Percentiles rank a stretch among this genome's conserved stretches.
These are phyloP conservation scores for Penicillium vulpinum DNA, from an alignment of 2,329 filamentous ascomycete genomes.

Conservation along the genomic window DNA sequence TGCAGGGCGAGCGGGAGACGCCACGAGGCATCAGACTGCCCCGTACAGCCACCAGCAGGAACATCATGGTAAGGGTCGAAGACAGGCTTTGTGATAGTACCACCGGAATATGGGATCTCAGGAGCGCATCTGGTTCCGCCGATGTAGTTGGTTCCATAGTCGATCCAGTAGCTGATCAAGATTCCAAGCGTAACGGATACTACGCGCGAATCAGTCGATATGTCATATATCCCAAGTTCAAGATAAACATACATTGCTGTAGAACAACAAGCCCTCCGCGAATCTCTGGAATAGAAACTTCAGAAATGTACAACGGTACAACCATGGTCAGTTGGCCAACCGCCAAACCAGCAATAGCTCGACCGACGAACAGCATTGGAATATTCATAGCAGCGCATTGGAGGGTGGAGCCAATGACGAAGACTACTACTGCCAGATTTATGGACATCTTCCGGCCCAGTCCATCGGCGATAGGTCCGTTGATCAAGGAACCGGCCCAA, in stretches of 20 bases:
- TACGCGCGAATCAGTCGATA: slow-evolving; percentile 34
- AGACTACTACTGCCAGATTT: slow-evolving; percentile 53
- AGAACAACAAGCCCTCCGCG: slow-evolving; percentile 41
- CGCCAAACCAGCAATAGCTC: slow-evolving; percentile 48
- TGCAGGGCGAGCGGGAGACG: slow-evolving; percentile 51
- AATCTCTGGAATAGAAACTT: slow-evolving; percentile 47
- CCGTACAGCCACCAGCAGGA: slow-evolving; percentile 49
- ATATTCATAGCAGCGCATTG: slow-evolving; percentile 47
- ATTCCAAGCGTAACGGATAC: slow-evolving; percentile 45
- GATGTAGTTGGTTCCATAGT: slow-evolving; percentile 50
- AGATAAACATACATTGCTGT: slow-evolving; percentile 35
- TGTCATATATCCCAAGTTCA: neutral
- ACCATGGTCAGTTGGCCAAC: slow-evolving; percentile 49
- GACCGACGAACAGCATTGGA: slow-evolving; percentile 47
- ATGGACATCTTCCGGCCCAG: slow-evolving; percentile 55
- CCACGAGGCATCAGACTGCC: slow-evolving; percentile 52
- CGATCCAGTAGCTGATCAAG: slow-evolving; percentile 42
- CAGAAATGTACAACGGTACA: slow-evolving; percentile 56
- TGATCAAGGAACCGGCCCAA: slow-evolving; percentile 51
- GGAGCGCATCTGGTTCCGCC: slow-evolving; percentile 50
- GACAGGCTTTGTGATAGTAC: slow-evolving; percentile 36
- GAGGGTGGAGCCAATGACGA: slow-evolving; percentile 52
- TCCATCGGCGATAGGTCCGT: slow-evolving; percentile 53
- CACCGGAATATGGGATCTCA: slow-evolving; percentile 49
- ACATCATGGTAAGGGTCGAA: slow-evolving; percentile 48